These are phyloP conservation scores for Podosphaera aphanis DNA, from an alignment of 2,329 filamentous ascomycete species.

Conservation along the genomic window DNA sequence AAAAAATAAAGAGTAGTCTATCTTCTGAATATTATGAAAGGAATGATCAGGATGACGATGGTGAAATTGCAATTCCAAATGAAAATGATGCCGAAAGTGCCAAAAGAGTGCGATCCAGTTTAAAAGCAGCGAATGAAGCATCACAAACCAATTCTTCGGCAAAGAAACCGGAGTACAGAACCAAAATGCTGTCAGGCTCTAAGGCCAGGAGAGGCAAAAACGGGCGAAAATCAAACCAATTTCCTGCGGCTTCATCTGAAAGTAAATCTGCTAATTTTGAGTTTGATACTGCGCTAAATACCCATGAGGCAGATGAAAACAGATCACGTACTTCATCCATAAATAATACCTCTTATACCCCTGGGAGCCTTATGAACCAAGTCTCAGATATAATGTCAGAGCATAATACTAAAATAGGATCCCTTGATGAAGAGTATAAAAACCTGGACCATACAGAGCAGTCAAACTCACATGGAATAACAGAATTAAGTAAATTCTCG, in stretches of 20 bases:
- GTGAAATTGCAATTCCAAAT: slow-evolving; percentile 9
- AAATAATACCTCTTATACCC: neutral
- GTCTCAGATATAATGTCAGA: neutral
- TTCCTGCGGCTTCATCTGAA: neutral
- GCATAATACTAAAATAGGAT: slow-evolving; percentile 8
- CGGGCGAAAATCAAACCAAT: slow-evolving; percentile 5
- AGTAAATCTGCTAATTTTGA: neutral
- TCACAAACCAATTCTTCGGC: slow-evolving; percentile 6
- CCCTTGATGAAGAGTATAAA: slow-evolving; percentile 11
- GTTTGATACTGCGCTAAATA: neutral
- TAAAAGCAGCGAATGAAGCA: slow-evolving; percentile 9
- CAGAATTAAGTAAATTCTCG: slow-evolving; percentile 2
- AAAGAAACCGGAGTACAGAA: slow-evolving; percentile 1
- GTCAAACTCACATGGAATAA: neutral
- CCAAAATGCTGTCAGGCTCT: slow-evolving; percentile 3
- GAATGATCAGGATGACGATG: slow-evolving; percentile 10
- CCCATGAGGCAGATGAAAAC: neutral
- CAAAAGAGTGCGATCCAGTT: slow-evolving; percentile 10
- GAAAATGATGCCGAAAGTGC: slow-evolving; percentile 8
- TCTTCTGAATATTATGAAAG: slow-evolving; percentile 7
- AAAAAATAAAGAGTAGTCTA: slow-evolving; percentile 6
- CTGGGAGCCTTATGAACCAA: neutral
- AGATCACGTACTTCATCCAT: neutral
- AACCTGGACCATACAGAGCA: slow-evolving; percentile 9
- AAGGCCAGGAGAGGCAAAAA: slow-evolving; percentile 9